Evolutionary conservation across 1,284 basidiomycete genomes (phyloP).

Genomic region (Cystobasidium slooffiae): DNA sequence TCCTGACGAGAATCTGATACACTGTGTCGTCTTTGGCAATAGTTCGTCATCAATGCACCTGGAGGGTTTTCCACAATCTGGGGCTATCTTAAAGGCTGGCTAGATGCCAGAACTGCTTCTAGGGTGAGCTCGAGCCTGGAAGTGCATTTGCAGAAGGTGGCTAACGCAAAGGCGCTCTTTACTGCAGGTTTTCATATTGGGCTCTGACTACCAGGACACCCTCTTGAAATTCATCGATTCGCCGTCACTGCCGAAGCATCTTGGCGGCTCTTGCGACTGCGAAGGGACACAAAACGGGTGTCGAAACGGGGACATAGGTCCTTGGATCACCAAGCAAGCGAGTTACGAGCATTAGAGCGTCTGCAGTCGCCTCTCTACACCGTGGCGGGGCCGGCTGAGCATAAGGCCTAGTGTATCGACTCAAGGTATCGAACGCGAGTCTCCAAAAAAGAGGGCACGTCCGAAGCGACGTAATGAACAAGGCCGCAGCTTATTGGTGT

Average conservation of each 20-base stretch:
- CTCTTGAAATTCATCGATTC: conserved; percentile 39
- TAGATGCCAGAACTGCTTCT: conserved; percentile 39
- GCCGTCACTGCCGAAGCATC: conserved; percentile 25
- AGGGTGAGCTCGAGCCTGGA: conserved; percentile 7
- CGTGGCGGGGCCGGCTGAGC: neutral
- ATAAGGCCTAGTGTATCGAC: neutral
- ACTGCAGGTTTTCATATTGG: conserved; percentile 10
- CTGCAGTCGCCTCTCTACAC: neutral
- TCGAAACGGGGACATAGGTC: conserved; percentile 28
- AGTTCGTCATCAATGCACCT: conserved; percentile 42
- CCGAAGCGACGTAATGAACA: neutral
- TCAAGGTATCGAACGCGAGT: neutral
- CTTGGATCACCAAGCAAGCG: conserved; percentile 10
- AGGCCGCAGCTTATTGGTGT: too few relatives aligned
- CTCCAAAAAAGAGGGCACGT: neutral
- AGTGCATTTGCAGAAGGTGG: too few relatives aligned
- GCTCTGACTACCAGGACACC: conserved; percentile 19
- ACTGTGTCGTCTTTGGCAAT: neutral
- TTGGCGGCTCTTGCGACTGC: conserved; percentile 44
- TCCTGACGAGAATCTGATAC: neutral
- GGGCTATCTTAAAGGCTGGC: conserved; percentile 40
- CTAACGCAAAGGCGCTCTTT: too few relatives aligned
- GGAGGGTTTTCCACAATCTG: conserved; percentile 36
- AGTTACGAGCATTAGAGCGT: neutral
- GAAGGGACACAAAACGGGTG: conserved; percentile 8